phyloP scores from a whole-genome alignment of 352 stramenopile genomes.

The Blastocystis sp. region DNA sequence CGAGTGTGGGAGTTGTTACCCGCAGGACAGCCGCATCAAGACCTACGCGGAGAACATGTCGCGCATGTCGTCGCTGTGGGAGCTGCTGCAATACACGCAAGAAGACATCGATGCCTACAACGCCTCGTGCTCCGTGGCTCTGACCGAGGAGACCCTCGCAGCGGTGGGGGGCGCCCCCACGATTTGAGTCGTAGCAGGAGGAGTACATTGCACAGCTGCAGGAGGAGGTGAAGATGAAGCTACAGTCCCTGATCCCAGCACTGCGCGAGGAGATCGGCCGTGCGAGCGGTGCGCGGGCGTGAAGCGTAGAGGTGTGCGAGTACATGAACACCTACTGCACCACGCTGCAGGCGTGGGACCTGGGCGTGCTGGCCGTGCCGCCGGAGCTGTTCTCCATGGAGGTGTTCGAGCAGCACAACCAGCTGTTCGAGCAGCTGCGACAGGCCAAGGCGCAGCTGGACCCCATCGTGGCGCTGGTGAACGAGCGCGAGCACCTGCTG shows the following conservation, averaged over 20 bases:
- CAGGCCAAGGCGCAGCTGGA: constrained; percentile 10
- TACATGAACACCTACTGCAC: constrained; percentile 14
- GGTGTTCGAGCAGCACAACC: constrained; percentile 53
- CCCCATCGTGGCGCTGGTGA: constrained; percentile 11
- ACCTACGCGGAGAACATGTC: not conserved
- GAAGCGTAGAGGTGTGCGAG: not conserved
- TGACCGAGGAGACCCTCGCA: constrained; percentile 1
- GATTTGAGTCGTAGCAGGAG: constrained; percentile 7
- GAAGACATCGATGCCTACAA: constrained; percentile 1
- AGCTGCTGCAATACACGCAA: not conserved
- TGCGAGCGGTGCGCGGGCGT: not conserved
- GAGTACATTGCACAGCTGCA: constrained; percentile 1
- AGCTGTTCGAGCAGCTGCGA: constrained; percentile 6
- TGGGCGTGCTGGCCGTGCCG: not conserved
- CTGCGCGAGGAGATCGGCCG: not conserved
- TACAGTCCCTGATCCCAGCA: not conserved
- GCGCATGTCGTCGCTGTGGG: constrained; percentile 1
- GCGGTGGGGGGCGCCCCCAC: not conserved
- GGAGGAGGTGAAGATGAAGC: constrained; percentile 15
- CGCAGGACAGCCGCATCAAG: not conserved
- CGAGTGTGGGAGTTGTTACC: too few relatives aligned
- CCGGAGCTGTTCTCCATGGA: constrained; percentile 30
- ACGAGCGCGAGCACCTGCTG: constrained; percentile 13
- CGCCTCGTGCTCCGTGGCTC: not conserved
- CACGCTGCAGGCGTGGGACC: constrained; percentile 22